Conservation (phyloP, 257 asterid species). For the Anisodus acutangulus region DNA sequence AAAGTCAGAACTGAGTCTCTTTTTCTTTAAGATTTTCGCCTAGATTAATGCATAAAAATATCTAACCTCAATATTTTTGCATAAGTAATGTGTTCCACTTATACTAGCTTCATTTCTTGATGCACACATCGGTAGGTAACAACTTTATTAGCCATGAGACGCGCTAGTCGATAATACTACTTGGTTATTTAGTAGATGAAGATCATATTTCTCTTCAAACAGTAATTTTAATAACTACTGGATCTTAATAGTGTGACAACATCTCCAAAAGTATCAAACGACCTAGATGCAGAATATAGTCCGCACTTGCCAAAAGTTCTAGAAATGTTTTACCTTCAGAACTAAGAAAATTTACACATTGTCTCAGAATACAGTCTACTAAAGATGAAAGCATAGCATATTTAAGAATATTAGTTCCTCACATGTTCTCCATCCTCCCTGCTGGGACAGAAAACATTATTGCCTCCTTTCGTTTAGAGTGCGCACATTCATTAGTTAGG, state of each 20-base stretch:
- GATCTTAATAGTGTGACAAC: not conserved
- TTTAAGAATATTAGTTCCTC: not conserved
- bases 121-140: constrained; percentile 10
- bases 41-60: not conserved
- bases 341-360: not conserved
- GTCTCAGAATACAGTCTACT: constrained; percentile 13
- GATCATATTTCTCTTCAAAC: constrained; percentile 15
- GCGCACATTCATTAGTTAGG: not conserved
- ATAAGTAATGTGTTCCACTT: not conserved
- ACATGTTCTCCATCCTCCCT: not conserved
- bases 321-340: not conserved
- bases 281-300: not conserved
- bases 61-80: not conserved
- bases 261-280: not conserved
- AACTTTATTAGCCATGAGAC: constrained; percentile 7
- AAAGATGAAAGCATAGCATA: constrained; percentile 17
- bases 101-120: not conserved
- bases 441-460: not conserved
- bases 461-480: not conserved
- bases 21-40: not conserved
- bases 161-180: constrained; percentile 4
- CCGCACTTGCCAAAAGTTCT: not conserved
- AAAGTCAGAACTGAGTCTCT: not conserved
- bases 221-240: not conserved
- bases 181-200: not conserved